A percentile compares a stretch with the other conserved stretches of the same genome.
phyloP scores from a whole-genome alignment of 2,329 filamentous ascomycete genomes.

The Diplodia scrobiculata region DNA sequence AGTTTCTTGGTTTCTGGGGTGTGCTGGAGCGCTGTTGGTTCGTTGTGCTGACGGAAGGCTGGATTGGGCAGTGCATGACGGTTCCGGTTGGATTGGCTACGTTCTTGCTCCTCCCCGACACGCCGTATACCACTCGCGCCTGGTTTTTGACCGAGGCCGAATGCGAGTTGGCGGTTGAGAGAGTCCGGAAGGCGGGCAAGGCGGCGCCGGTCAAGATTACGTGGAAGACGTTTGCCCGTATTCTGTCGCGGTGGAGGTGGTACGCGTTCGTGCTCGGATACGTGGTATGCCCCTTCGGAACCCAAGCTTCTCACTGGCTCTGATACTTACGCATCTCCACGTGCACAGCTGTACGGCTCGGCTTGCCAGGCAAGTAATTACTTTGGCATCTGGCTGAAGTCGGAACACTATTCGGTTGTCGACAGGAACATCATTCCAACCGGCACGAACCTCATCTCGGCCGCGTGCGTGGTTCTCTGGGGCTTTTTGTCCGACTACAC shows the following conservation, averaged over 20 bases:
- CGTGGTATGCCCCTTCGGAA: background rate
- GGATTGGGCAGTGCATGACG: background rate
- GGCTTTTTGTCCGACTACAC: constrained; percentile 10
- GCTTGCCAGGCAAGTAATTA: constrained; percentile 37
- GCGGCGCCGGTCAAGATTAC: constrained; percentile 17
- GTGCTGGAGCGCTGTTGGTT: background rate
- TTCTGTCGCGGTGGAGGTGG: constrained; percentile 14
- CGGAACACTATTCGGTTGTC: constrained; percentile 14
- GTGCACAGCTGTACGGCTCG: constrained; percentile 28
- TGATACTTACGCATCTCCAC: background rate
- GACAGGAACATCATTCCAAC: constrained; percentile 22
- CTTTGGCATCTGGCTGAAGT: constrained; percentile 24
- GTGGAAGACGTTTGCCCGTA: constrained; percentile 1
- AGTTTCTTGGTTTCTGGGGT: constrained; percentile 29
- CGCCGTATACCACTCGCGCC: constrained; percentile 12
- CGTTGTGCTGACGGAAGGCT: constrained; percentile 32
- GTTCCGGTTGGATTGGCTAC: constrained; percentile 1
- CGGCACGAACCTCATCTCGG: background rate
- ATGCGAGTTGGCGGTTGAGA: constrained; percentile 4
- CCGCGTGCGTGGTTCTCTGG: background rate
- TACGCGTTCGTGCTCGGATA: constrained; percentile 8
- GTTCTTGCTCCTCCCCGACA: constrained; percentile 5
- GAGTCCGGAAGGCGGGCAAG: constrained; percentile 11
- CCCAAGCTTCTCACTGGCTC: too few relatives aligned
- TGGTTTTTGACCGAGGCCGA: constrained; percentile 1